Evolutionary conservation across 2,329 filamentous ascomycete genomes (phyloP).

Genomic region (Sporothrix luriei): DNA sequence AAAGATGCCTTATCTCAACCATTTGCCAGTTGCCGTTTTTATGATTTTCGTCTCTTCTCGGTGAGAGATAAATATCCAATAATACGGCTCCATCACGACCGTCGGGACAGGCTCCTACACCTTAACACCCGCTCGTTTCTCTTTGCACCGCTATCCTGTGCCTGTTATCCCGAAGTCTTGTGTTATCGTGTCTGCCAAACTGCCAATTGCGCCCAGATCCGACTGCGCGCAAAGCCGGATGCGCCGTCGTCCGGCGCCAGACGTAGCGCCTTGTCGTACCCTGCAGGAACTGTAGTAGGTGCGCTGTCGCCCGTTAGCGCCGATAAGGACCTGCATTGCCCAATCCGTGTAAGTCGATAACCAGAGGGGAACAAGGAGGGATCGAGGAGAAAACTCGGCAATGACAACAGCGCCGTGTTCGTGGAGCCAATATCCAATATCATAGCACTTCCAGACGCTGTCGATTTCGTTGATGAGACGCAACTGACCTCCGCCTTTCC

Average conservation of each 20-base stretch:
- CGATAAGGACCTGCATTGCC: conserved; percentile 25
- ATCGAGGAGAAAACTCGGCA: background rate
- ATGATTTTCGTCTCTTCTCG: background rate
- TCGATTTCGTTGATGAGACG: background rate
- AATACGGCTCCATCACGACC: background rate
- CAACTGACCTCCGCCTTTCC: too few species aligned
- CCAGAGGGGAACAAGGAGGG: background rate
- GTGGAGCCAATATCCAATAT: background rate
- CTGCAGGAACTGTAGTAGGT: background rate
- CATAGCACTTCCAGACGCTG: background rate
- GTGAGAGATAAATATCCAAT: background rate
- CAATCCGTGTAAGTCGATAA: conserved; percentile 11
- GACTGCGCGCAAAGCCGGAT: conserved; percentile 16
- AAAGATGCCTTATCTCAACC: conserved; percentile 20
- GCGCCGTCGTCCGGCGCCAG: background rate
- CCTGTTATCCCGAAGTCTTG: background rate
- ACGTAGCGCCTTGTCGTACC: background rate
- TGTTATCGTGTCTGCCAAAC: background rate
- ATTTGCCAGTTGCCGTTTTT: conserved; percentile 2
- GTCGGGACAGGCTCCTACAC: background rate
- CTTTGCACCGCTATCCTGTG: background rate
- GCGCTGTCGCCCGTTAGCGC: conserved; percentile 23
- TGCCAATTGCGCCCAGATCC: conserved; percentile 10
- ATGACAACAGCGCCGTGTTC: background rate
- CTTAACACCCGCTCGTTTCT: background rate